A percentile compares a stretch with the other conserved stretches of the same genome.
These are phyloP conservation scores for Daldinia bambusicola DNA, from an alignment of 495 filamentous ascomycete species.

Conservation along the genomic window DNA sequence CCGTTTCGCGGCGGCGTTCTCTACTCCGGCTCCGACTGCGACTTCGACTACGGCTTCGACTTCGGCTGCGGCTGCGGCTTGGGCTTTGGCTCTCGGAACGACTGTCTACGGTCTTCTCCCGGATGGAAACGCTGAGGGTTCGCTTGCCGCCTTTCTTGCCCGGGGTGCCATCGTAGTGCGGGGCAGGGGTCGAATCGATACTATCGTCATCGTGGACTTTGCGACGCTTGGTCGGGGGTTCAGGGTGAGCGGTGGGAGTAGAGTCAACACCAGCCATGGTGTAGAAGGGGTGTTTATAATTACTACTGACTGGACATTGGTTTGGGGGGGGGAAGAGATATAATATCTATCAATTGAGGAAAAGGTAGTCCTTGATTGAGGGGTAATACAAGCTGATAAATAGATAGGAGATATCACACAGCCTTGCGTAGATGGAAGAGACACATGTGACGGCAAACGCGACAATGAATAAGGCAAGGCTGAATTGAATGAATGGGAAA, in stretches of 20 bases:
- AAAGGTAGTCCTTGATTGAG: not conserved
- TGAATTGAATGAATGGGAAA: slow-evolving; percentile 13
- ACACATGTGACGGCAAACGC: slow-evolving; percentile 12
- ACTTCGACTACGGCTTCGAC: slow-evolving; percentile 7
- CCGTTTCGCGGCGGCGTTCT: slow-evolving; percentile 35
- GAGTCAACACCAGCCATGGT: slow-evolving; percentile 54
- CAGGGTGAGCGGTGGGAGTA: slow-evolving; percentile 33
- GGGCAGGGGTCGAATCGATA: slow-evolving; percentile 48
- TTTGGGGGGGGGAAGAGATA: too few relatives aligned
- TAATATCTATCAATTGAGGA: not conserved
- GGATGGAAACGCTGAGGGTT: slow-evolving; percentile 53
- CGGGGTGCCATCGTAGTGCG: slow-evolving; percentile 46
- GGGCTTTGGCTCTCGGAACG: slow-evolving; percentile 45
- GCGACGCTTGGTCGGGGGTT: slow-evolving; percentile 65
- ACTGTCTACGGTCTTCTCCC: slow-evolving; percentile 50
- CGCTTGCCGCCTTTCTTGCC: slow-evolving; percentile 31
- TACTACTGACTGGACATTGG: slow-evolving; percentile 7
- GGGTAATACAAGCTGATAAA: not conserved
- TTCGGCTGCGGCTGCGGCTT: slow-evolving; percentile 33
- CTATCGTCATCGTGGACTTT: slow-evolving; percentile 62
- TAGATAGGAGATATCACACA: slow-evolving; percentile 25
- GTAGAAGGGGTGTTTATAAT: not conserved
- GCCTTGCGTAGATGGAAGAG: slow-evolving; percentile 26
- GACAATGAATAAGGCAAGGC: slow-evolving; percentile 33
- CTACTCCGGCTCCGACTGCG: slow-evolving; percentile 40